A percentile compares a stretch with the other conserved stretches of the same genome.
Conservation (phyloP, 805 yeast genomes). For the Candida dajiaensis region DNA sequence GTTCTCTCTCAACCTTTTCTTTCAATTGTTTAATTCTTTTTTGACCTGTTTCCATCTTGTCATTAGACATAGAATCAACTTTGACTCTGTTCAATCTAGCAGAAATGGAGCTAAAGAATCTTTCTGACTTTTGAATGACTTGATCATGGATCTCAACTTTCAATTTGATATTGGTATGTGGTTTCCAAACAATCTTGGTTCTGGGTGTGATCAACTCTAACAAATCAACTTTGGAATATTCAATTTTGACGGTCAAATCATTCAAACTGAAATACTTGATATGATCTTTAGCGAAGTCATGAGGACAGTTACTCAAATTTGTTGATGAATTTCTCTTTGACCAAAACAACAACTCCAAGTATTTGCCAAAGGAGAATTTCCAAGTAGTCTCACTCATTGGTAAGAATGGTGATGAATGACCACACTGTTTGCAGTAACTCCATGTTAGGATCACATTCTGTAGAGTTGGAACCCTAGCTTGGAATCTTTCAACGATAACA, state of each 20-base stretch:
- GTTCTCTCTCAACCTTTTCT: constrained; percentile 45
- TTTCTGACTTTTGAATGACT: constrained; percentile 45
- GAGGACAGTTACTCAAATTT: constrained; percentile 64
- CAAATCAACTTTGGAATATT: constrained; percentile 68
- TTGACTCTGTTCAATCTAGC: constrained; percentile 73
- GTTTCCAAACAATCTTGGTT: constrained; percentile 63
- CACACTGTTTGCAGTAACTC: constrained; percentile 85
- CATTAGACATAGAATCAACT: constrained; percentile 62
- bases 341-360: constrained; percentile 82
- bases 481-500: constrained; percentile 59
- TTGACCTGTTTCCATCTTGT: constrained; percentile 65
- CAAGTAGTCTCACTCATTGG: constrained; percentile 85
- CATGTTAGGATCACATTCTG: constrained; percentile 76
- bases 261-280: constrained; percentile 79
- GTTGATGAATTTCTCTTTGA: constrained; percentile 47
- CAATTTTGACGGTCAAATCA: constrained; percentile 73
- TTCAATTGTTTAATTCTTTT: constrained; percentile 54
- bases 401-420: constrained; percentile 64
- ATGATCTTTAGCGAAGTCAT: constrained; percentile 78
- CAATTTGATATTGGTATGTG: constrained; percentile 59
- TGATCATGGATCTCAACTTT: constrained; percentile 57
- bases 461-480: constrained; percentile 50
- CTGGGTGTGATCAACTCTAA: constrained; percentile 77
- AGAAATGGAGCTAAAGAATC: constrained; percentile 68
- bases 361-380: constrained; percentile 91